phyloP scores from a whole-genome alignment of 768 basidiomycete genomes.

The Suillus bovinus region DNA sequence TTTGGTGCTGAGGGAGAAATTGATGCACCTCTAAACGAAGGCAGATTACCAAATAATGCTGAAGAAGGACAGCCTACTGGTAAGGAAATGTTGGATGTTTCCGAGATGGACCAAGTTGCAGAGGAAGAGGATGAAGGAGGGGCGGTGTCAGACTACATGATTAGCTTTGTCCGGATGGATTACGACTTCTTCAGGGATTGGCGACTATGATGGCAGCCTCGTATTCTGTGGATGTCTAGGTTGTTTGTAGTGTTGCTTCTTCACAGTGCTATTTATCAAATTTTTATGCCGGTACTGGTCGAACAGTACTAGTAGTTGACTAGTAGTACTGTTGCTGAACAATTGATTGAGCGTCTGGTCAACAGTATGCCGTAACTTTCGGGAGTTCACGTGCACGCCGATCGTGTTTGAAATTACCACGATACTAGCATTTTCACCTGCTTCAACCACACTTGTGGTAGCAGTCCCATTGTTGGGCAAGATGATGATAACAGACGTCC shows the following conservation, averaged over 20 bases:
- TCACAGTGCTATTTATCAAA: slow-evolving; percentile 19
- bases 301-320: no score
- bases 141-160: slow-evolving; percentile 83
- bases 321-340: no score
- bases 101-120: slow-evolving; percentile 36
- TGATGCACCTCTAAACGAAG: slow-evolving; percentile 16
- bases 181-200: slow-evolving; percentile 74
- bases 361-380: no score
- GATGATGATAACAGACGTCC: slow-evolving; percentile 28
- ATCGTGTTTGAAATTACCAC: no score
- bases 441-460: background rate
- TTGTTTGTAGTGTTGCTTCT: slow-evolving; percentile 6
- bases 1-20: slow-evolving; percentile 54
- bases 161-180: slow-evolving; percentile 60
- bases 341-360: no score
- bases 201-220: slow-evolving; percentile 44
- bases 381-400: no score
- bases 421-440: background rate
- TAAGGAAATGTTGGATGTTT: slow-evolving; percentile 27
- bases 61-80: slow-evolving; percentile 25
- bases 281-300: background rate
- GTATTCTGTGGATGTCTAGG: slow-evolving; percentile 7
- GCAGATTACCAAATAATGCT: slow-evolving; percentile 8
- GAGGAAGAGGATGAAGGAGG: slow-evolving; percentile 59
- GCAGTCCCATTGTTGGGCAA: slow-evolving; percentile 18